Conservation (phyloP, 2,329 filamentous ascomycete species). For the Aspergillus quadrilineatus region DNA sequence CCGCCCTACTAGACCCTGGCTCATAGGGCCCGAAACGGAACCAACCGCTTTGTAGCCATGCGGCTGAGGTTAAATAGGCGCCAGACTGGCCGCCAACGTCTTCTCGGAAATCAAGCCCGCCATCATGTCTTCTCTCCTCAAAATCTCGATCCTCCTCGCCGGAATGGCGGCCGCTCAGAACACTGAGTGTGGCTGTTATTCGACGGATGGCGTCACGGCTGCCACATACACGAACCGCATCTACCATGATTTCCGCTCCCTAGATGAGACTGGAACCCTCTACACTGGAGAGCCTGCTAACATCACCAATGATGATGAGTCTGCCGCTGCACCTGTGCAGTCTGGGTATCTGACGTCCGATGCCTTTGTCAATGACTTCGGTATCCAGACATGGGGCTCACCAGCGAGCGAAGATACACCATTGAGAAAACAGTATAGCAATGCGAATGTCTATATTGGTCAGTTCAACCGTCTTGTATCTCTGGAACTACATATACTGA, state of each 20-base stretch:
- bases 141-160: too few relatives aligned
- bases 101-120: too few relatives aligned
- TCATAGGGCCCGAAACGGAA: too few relatives aligned
- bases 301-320: neutral
- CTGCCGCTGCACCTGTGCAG: neutral
- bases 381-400: conserved; percentile 2
- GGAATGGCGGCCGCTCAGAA: too few relatives aligned
- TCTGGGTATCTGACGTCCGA: neutral
- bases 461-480: neutral
- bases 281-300: neutral
- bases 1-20: too few relatives aligned
- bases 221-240: neutral
- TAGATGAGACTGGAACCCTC: neutral
- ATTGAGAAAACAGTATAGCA: conserved; percentile 1
- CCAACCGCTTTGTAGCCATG: too few relatives aligned
- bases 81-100: too few relatives aligned
- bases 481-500: neutral
- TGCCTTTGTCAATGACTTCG: conserved; percentile 2
- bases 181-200: too few relatives aligned
- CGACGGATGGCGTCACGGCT: neutral
- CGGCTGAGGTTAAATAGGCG: too few relatives aligned
- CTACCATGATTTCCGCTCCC: conserved; percentile 5
- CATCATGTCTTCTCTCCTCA: too few relatives aligned
- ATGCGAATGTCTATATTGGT: conserved; percentile 2
- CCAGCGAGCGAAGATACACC: neutral